Evolutionary conservation across 2,329 filamentous ascomycete species (phyloP).

Genomic region (Cryphonectria naterciae): DNA sequence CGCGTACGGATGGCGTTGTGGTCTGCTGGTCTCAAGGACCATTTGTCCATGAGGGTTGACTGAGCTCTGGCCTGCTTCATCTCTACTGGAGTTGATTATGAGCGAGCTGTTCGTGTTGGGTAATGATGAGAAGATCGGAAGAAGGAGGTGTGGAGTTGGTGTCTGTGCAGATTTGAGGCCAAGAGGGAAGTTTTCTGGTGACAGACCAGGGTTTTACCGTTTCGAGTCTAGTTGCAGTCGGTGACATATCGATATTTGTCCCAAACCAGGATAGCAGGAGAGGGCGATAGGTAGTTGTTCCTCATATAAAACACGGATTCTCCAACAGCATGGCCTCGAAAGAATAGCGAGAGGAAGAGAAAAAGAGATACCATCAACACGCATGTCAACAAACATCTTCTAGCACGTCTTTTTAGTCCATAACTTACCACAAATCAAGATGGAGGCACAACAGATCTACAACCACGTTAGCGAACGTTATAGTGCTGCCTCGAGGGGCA

Average conservation of each 20-base stretch:
- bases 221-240: conserved; percentile 23
- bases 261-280: conserved; percentile 7
- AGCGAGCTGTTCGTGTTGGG: background rate
- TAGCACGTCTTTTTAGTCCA: background rate
- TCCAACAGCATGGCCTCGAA: background rate
- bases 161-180: conserved; percentile 7
- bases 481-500: conserved; percentile 38
- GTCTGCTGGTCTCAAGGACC: conserved; percentile 36
- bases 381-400: background rate
- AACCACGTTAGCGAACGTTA: conserved; percentile 42
- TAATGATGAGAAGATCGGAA: background rate
- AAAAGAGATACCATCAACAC: background rate
- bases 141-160: conserved; percentile 9
- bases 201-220: conserved; percentile 31
- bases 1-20: conserved; percentile 46
- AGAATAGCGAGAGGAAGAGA: too few relatives aligned
- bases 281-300: background rate
- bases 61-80: background rate
- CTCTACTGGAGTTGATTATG: background rate
- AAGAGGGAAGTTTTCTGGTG: conserved; percentile 29
- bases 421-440: conserved; percentile 18
- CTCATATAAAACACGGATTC: background rate
- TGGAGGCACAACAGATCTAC: conserved; percentile 41
- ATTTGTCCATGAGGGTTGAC: conserved; percentile 31
- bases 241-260: conserved; percentile 21